These are phyloP conservation scores for Diaporthe eres DNA, from an alignment of 2,329 filamentous ascomycete species.

Conservation along the genomic window DNA sequence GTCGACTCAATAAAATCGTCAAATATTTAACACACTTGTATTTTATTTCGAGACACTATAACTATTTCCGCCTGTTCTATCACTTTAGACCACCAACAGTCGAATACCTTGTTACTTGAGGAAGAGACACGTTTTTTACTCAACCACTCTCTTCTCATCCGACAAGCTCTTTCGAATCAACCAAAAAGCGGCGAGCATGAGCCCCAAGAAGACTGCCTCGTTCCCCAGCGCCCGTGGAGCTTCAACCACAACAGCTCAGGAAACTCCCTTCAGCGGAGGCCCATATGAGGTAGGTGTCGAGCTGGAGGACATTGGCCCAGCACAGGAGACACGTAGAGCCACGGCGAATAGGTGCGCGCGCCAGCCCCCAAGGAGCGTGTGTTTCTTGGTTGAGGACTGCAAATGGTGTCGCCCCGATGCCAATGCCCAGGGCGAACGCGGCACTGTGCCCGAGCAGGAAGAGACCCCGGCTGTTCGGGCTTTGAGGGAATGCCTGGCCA, in stretches of 20 bases:
- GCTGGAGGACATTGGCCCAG: neutral
- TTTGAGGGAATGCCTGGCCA: neutral
- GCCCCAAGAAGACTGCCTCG: neutral
- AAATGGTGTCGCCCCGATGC: neutral
- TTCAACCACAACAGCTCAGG: neutral
- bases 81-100: neutral
- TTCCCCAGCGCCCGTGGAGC: neutral
- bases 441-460: neutral
- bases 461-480: neutral
- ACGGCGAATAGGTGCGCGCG: neutral
- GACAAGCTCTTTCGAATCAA: neutral
- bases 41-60: too few relatives aligned
- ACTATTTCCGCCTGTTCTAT: too few relatives aligned
- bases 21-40: neutral
- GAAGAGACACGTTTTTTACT: neutral
- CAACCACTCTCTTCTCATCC: neutral
- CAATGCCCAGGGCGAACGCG: neutral
- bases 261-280: neutral
- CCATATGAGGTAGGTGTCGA: neutral
- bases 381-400: neutral
- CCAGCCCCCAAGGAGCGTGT: neutral
- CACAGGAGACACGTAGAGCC: neutral
- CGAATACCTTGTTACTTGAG: neutral
- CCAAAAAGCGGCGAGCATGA: neutral
- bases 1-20: neutral